These are phyloP conservation scores for Truncatella angustata DNA, from an alignment of 2,329 filamentous ascomycete species.

Conservation along the genomic window DNA sequence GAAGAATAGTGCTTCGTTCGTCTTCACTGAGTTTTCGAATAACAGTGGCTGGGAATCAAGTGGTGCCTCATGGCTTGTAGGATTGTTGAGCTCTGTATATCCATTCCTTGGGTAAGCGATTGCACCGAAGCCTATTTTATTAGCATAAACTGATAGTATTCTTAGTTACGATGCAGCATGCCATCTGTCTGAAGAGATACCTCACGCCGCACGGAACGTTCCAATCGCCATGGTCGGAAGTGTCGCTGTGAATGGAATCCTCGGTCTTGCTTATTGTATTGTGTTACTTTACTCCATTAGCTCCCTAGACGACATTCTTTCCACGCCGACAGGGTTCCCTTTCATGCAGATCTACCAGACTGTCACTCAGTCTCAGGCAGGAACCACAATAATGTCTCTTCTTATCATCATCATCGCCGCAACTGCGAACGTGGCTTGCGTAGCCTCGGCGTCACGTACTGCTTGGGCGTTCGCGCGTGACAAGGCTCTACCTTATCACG, in stretches of 20 bases:
- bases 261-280: slow-evolving; percentile 40
- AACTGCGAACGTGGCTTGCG: slow-evolving; percentile 28
- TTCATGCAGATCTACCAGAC: slow-evolving; percentile 39
- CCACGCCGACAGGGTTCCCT: slow-evolving; percentile 39
- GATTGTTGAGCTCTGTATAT: slow-evolving; percentile 29
- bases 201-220: slow-evolving; percentile 29
- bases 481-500: slow-evolving; percentile 31
- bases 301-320: slow-evolving; percentile 34
- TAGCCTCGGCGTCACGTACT: slow-evolving; percentile 34
- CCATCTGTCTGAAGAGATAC: slow-evolving; percentile 32
- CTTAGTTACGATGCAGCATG: slow-evolving; percentile 30
- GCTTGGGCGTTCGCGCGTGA: slow-evolving; percentile 40
- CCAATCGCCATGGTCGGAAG: slow-evolving; percentile 33
- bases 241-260: slow-evolving; percentile 39
- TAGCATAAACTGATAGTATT: background rate
- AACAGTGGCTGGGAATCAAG: slow-evolving; percentile 29
- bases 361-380: slow-evolving; percentile 21
- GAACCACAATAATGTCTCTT: slow-evolving; percentile 27
- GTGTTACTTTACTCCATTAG: slow-evolving; percentile 42
- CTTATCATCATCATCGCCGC: slow-evolving; percentile 25
- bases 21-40: slow-evolving; percentile 31
- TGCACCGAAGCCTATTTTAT: background rate
- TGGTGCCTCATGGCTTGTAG: slow-evolving; percentile 32
- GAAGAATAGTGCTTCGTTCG: slow-evolving; percentile 27
- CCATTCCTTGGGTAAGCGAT: slow-evolving; percentile 30